phyloP scores from a whole-genome alignment of 2,329 filamentous ascomycete species.

The Phialophora chinensis region DNA sequence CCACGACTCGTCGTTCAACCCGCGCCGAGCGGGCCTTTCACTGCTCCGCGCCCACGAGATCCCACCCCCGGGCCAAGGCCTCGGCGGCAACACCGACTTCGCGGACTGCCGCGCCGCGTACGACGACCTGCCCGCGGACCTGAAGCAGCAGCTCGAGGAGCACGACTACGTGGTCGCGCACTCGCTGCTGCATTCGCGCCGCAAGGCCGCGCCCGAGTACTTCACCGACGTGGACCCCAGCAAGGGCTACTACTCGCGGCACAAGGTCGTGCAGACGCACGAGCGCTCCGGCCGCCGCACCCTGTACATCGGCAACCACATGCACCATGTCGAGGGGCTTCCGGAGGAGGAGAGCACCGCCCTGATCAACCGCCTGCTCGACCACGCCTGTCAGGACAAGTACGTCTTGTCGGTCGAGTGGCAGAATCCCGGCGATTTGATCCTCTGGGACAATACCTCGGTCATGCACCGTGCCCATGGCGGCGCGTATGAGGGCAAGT shows the following conservation, averaged over 20 bases:
- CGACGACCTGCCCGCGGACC: constrained; percentile 50
- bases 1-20: constrained; percentile 63
- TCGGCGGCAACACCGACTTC: constrained; percentile 58
- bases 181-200: constrained; percentile 61
- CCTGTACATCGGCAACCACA: constrained; percentile 60
- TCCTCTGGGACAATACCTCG: constrained; percentile 66
- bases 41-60: constrained; percentile 58
- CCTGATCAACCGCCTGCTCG: constrained; percentile 47
- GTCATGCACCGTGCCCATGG: constrained; percentile 61
- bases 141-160: constrained; percentile 46
- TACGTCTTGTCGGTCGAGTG: constrained; percentile 57
- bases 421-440: constrained; percentile 57
- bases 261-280: constrained; percentile 59
- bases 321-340: constrained; percentile 56
- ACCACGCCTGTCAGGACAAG: constrained; percentile 56
- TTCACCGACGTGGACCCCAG: constrained; percentile 55
- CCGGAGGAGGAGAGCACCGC: constrained; percentile 44
- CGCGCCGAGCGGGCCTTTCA: constrained; percentile 60
- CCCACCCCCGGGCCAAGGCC: constrained; percentile 54
- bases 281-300: constrained; percentile 55
- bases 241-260: constrained; percentile 50
- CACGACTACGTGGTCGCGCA: constrained; percentile 58
- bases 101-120: constrained; percentile 61
- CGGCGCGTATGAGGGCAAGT: constrained; percentile 57
- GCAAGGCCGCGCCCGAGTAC: constrained; percentile 49